phyloP scores from a whole-genome alignment of 139 green algal genomes.

The Chlamydomonas sphaeroides region DNA sequence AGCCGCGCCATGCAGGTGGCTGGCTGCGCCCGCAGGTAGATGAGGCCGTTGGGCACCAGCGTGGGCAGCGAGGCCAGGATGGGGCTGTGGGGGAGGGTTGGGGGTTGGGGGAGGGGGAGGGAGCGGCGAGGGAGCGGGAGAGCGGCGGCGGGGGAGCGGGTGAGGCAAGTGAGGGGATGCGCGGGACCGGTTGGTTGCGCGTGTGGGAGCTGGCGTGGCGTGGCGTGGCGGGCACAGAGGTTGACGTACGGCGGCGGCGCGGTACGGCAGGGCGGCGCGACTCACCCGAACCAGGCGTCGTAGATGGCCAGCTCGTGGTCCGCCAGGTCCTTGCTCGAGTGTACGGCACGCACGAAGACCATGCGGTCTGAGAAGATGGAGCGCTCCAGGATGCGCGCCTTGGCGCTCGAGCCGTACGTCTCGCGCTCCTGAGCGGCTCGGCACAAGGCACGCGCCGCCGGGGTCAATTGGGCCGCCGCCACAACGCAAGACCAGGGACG shows the following conservation, averaged over 20 bases:
- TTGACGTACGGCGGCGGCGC: too few species aligned
- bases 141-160: too few species aligned
- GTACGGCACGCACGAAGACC: constrained; percentile 96
- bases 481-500: not conserved
- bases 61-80: constrained; percentile 66
- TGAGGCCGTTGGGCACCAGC: constrained; percentile 93
- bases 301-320: constrained; percentile 93
- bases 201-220: too few species aligned
- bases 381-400: constrained; percentile 90
- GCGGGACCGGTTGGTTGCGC: too few species aligned
- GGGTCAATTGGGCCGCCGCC: too few species aligned
- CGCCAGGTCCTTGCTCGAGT: constrained; percentile 81
- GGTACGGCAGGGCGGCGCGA: not conserved
- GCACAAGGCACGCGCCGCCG: too few species aligned
- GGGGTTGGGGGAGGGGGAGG: not conserved
- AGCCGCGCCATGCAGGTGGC: constrained; percentile 84
- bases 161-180: not conserved
- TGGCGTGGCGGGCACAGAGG: too few species aligned
- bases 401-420: constrained; percentile 47
- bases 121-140: too few species aligned
- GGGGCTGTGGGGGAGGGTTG: constrained; percentile 34
- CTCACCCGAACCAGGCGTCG: constrained; percentile 60
- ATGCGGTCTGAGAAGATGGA: constrained; percentile 97
- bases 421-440: constrained; percentile 67
- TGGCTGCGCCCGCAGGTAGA: constrained; percentile 87